phyloP scores from a whole-genome alignment of 768 basidiomycete genomes.

The Suillus sp. region DNA sequence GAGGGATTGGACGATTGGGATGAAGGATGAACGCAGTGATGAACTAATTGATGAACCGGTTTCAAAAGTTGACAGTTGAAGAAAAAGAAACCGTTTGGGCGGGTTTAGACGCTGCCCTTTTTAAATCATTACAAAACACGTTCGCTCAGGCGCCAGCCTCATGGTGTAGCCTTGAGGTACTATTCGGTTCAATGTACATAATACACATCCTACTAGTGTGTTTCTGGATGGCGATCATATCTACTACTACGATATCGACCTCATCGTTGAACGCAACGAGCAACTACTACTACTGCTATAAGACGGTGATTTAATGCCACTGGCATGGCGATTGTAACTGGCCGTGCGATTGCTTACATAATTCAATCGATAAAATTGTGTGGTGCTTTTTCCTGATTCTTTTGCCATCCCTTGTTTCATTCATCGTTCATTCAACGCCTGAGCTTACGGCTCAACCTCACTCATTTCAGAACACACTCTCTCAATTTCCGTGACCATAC shows the following conservation, averaged over 20 bases:
- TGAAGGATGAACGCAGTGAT: conserved; percentile 52
- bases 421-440: conserved; percentile 21
- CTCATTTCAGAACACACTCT: conserved; percentile 24
- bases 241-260: not conserved
- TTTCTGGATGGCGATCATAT: not conserved
- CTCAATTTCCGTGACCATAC: conserved; percentile 20
- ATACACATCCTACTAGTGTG: not conserved
- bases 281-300: not conserved
- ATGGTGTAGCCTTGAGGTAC: not conserved
- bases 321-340: conserved; percentile 11
- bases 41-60: conserved; percentile 78
- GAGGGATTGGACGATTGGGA: conserved; percentile 57
- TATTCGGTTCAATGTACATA: not conserved
- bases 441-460: conserved; percentile 24
- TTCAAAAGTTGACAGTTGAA: conserved; percentile 77
- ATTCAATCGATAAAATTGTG: not conserved
- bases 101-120: conserved; percentile 18
- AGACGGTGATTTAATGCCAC: conserved; percentile 41
- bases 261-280: not conserved
- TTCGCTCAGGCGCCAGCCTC: not conserved
- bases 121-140: conserved; percentile 5
- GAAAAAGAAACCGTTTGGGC: conserved; percentile 44
- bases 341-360: conserved; percentile 32
- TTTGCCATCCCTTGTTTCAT: conserved; percentile 18
- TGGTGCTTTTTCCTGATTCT: not conserved